These are phyloP conservation scores for Cadophora gregata DNA, from an alignment of 2,329 filamentous ascomycete genomes.

Conservation along the genomic window DNA sequence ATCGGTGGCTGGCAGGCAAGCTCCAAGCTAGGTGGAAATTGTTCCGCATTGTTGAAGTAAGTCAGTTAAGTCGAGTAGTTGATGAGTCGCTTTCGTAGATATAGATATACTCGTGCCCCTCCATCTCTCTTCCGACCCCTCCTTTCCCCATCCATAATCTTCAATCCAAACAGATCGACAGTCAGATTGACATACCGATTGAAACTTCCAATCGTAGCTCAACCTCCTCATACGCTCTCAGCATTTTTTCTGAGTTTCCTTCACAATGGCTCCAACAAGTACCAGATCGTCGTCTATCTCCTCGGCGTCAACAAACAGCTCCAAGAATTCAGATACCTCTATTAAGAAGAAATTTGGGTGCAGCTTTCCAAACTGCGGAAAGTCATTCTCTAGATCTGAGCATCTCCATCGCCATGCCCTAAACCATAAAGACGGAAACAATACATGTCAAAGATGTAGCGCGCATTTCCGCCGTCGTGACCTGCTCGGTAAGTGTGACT, in stretches of 20 bases:
- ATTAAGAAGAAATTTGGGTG: slow-evolving; percentile 49
- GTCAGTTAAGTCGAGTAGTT: not conserved
- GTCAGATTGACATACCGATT: not conserved
- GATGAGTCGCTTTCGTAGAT: slow-evolving; percentile 28
- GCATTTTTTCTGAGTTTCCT: not conserved
- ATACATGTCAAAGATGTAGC: slow-evolving; percentile 59
- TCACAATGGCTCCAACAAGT: slow-evolving; percentile 39
- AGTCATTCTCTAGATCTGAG: slow-evolving; percentile 56
- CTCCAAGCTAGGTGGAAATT: slow-evolving; percentile 37
- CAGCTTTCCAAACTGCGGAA: slow-evolving; percentile 49
- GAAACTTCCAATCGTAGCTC: not conserved
- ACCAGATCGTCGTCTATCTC: slow-evolving; percentile 40
- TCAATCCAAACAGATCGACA: not conserved
- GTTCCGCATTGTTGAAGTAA: slow-evolving; percentile 31
- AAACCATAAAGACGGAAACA: slow-evolving; percentile 55
- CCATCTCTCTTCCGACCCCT: slow-evolving; percentile 33
- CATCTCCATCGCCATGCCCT: slow-evolving; percentile 58
- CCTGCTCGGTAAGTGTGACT: slow-evolving; percentile 53
- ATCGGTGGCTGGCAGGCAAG: slow-evolving; percentile 38
- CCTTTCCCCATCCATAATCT: slow-evolving; percentile 25
- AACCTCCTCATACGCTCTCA: not conserved
- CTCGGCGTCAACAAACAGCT: slow-evolving; percentile 37
- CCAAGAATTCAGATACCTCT: slow-evolving; percentile 29
- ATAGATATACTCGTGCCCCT: slow-evolving; percentile 39
- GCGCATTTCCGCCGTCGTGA: slow-evolving; percentile 62